These are phyloP conservation scores for Sambucus nigra DNA, from an alignment of 129 eudicot genomes.

Conservation along the genomic window DNA sequence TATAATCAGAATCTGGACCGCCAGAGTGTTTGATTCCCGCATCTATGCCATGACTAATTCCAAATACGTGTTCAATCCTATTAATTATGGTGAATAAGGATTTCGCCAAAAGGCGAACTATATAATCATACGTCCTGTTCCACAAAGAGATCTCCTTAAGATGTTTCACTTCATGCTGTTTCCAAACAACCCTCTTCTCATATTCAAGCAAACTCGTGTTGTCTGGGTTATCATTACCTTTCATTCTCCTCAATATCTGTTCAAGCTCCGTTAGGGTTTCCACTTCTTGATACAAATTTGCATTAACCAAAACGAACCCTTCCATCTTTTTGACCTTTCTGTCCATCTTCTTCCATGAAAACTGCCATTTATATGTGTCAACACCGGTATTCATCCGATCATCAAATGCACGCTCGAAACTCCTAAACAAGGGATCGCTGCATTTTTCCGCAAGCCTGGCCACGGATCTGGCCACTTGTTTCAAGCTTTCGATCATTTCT, in stretches of 20 bases:
- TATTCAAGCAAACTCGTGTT: slow-evolving; percentile 33
- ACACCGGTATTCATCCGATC: slow-evolving; percentile 42
- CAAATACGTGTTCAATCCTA: slow-evolving; percentile 61
- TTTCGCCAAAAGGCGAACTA: slow-evolving; percentile 52
- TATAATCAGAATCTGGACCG: slow-evolving; percentile 25
- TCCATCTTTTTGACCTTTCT: slow-evolving; percentile 75
- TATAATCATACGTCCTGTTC: slow-evolving; percentile 60
- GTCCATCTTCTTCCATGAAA: slow-evolving; percentile 60
- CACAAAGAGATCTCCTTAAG: slow-evolving; percentile 59
- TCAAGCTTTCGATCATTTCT: slow-evolving; percentile 56
- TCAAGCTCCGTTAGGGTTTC: slow-evolving; percentile 66
- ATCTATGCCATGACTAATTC: slow-evolving; percentile 38
- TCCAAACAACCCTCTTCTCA: slow-evolving; percentile 48
- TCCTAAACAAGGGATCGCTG: slow-evolving; percentile 44
- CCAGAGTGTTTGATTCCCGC: slow-evolving; percentile 24
- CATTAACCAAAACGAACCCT: slow-evolving; percentile 32
- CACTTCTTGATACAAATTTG: slow-evolving; percentile 71
- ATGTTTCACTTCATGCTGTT: slow-evolving; percentile 57
- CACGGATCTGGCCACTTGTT: slow-evolving; percentile 45
- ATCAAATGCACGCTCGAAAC: slow-evolving; percentile 53
- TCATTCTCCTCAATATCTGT: slow-evolving; percentile 63
- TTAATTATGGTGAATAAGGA: slow-evolving; percentile 47
- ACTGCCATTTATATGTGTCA: slow-evolving; percentile 59
- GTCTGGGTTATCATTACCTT: slow-evolving; percentile 43
- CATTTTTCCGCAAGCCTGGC: slow-evolving; percentile 60